A percentile compares a stretch with the other conserved stretches of the same genome.
These are phyloP conservation scores for Hawksworthiomyces lignivorus DNA, from an alignment of 2,329 filamentous ascomycete species.

Conservation along the genomic window DNA sequence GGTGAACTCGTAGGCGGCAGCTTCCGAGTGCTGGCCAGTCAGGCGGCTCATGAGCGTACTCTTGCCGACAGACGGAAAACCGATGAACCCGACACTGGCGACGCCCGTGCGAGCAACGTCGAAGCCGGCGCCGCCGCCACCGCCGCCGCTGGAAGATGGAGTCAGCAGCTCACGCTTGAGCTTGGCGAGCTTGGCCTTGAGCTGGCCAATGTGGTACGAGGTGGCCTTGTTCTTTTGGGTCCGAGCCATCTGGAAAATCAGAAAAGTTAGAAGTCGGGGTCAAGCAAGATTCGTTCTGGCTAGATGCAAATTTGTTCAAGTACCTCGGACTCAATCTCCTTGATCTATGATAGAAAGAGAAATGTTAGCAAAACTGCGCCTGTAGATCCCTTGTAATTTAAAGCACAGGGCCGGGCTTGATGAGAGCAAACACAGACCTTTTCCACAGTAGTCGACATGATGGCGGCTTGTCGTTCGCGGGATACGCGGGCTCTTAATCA, in stretches of 20 bases:
- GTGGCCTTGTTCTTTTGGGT: constrained; percentile 98
- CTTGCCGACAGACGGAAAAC: constrained; percentile 96
- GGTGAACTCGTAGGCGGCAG: constrained; percentile 96
- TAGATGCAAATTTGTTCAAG: too few species aligned
- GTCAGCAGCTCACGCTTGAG: constrained; percentile 93
- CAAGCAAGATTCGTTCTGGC: too few species aligned
- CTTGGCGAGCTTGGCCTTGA: constrained; percentile 98
- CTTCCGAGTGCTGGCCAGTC: constrained; percentile 96
- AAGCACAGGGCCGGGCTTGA: too few species aligned
- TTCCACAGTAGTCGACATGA: constrained; percentile 94
- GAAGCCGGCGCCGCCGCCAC: constrained; percentile 81
- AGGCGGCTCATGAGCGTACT: constrained; percentile 93
- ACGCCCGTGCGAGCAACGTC: constrained; percentile 97
- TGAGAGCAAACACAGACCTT: constrained; percentile 51
- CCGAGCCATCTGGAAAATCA: constrained; percentile 65
- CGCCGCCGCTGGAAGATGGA: constrained; percentile 69
- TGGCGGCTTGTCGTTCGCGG: constrained; percentile 28
- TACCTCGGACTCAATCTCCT: constrained; percentile 92
- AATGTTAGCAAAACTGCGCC: constrained; percentile 9
- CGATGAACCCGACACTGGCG: constrained; percentile 94
- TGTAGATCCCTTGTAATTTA: too few species aligned
- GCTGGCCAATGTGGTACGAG: constrained; percentile 85
- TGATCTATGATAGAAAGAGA: constrained; percentile 56
- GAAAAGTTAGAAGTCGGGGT: too few species aligned
- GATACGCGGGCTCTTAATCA: too few species aligned